These are phyloP conservation scores for Elongisporangium prolatum DNA, from an alignment of 352 stramenopile species.

Conservation along the genomic window DNA sequence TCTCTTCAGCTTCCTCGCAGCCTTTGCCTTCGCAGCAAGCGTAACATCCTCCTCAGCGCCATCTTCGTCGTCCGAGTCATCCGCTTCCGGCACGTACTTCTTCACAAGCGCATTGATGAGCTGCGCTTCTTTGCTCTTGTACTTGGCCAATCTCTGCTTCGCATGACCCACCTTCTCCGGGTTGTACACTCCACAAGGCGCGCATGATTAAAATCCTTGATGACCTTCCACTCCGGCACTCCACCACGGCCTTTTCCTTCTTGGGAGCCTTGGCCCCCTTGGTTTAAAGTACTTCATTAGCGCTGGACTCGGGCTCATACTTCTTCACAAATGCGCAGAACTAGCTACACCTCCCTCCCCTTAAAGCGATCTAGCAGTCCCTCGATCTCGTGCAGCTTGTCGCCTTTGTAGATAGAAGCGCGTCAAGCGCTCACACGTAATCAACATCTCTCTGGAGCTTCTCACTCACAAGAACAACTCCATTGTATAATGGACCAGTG, in stretches of 20 bases:
- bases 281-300: slow-evolving; percentile 30
- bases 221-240: slow-evolving; percentile 18
- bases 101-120: slow-evolving; percentile 79
- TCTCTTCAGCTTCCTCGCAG: slow-evolving; percentile 13
- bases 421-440: slow-evolving; percentile 59
- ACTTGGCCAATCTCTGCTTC: slow-evolving; percentile 56
- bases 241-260: slow-evolving; percentile 6
- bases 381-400: slow-evolving; percentile 84
- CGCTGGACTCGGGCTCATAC: slow-evolving; percentile 68
- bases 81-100: slow-evolving; percentile 81
- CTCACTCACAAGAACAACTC: not conserved
- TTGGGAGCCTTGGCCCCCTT: slow-evolving; percentile 9
- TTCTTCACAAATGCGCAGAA: slow-evolving; percentile 79
- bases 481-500: not conserved
- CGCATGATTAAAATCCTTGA: slow-evolving; percentile 54
- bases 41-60: slow-evolving; percentile 26
- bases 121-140: slow-evolving; percentile 76
- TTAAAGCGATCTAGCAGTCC: slow-evolving; percentile 77
- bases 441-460: slow-evolving; percentile 24
- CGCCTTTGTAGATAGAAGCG: slow-evolving; percentile 84
- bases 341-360: slow-evolving; percentile 62
- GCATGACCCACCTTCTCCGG: slow-evolving; percentile 73
- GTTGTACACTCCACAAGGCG: slow-evolving; percentile 76
- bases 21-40: slow-evolving; percentile 7
- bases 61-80: slow-evolving; percentile 68